Evolutionary conservation across 108 stramenopile species (phyloP).

Genomic region (Skeletonema potamos): DNA sequence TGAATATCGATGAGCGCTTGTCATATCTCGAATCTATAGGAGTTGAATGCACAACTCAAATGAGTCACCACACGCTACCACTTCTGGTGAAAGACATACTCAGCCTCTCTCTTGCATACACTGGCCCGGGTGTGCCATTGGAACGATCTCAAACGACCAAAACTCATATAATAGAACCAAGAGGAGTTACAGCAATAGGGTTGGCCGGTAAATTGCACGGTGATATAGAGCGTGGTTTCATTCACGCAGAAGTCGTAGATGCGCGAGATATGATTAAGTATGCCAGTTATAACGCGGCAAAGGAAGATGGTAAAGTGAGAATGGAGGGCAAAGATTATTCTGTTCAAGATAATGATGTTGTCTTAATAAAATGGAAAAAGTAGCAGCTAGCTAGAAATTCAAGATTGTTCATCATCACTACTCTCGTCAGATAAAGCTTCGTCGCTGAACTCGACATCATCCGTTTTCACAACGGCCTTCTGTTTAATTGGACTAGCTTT

Average conservation of each 20-base stretch:
- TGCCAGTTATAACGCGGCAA: conserved; percentile 66
- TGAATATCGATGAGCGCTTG: conserved; percentile 48
- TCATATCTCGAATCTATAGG: conserved; percentile 73
- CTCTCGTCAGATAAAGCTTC: conserved; percentile 73
- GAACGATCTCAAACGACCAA: conserved; percentile 68
- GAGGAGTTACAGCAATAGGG: conserved; percentile 37
- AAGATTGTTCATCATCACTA: conserved; percentile 25
- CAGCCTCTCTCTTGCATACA: conserved; percentile 46
- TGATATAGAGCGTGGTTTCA: conserved; percentile 91
- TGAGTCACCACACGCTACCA: conserved; percentile 52
- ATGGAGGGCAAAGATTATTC: conserved; percentile 88
- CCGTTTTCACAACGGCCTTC: conserved; percentile 24
- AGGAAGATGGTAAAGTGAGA: conserved; percentile 73
- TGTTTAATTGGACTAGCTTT: conserved; percentile 15
- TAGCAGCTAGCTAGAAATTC: not conserved
- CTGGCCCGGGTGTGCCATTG: conserved; percentile 68
- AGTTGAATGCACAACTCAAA: conserved; percentile 21
- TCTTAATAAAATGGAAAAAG: conserved; percentile 78
- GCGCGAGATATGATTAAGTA: conserved; percentile 46
- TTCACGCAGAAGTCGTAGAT: conserved; percentile 79
- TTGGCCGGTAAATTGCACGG: conserved; percentile 80
- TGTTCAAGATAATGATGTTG: conserved; percentile 83
- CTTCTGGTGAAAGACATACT: conserved; percentile 49
- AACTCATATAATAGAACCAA: conserved; percentile 42
- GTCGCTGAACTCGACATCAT: conserved; percentile 69